Evolutionary conservation across 352 stramenopile genomes (phyloP), one percentile per base, ranked within the genome.

Genomic region (Pythium sp.): DNA sequence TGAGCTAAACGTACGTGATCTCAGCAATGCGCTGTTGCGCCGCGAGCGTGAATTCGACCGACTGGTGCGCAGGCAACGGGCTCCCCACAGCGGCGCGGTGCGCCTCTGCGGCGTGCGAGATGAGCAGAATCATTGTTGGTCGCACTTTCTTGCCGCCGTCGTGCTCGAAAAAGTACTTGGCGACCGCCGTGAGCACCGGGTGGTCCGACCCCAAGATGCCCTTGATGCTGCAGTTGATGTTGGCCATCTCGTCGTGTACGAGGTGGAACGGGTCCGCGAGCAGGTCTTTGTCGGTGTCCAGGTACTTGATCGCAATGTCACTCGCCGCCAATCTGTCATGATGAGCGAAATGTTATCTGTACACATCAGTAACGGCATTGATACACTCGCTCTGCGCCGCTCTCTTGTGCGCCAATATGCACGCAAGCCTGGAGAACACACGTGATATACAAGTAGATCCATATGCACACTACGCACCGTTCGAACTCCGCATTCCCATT

Each of bases 61-160:
- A 93, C 71, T 95, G 85, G 0, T 68, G 75, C 47, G 78, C 68
- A 1, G 84, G 82, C 32, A 89, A 38, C 38, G 79, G 78, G 3
- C 59, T 68, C 3, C 72, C 77, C 12, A 76, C 74, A 18, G 80
- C 78, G 1, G 65, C 74, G 55, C 82, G 87, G 53, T 93, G 88
- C 14, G 90, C 88, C 62, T 98, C 91, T 6, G 98, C 90, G 20
- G 96, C 96, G 60, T 92, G 78, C 5, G 96, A 86, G 70, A 99
- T 86, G 8, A 99, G 84, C 64, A 98, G 82, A 14, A 99, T 94
- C 95, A 99, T 99, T 6, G 98, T 97, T 9, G 97, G 97, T 0
- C 97, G 91, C 61, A 99, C 92, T 75, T 99, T 99, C 76, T 99
- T 99, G 71, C 98, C 98, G 63, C 93, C 96, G 65, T 98, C 93